Evolutionary conservation across 2,329 filamentous ascomycete genomes (phyloP).

Genomic region (Blastomyces percursus): DNA sequence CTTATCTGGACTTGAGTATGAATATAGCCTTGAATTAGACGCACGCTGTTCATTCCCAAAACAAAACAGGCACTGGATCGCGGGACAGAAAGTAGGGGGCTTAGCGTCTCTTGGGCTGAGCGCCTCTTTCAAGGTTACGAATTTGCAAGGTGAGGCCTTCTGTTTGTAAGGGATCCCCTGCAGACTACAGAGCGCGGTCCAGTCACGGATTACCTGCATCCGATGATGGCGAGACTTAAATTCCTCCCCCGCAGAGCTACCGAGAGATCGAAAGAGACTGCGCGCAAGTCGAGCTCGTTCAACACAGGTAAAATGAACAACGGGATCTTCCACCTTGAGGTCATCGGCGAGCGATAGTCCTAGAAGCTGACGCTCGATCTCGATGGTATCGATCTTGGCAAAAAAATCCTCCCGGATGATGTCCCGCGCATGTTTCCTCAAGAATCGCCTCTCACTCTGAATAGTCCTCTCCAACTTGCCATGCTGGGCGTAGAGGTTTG

Average conservation of each 20-base stretch:
- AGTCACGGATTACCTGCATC: slow-evolving; percentile 1
- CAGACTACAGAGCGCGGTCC: neutral
- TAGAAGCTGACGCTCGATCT: slow-evolving; percentile 5
- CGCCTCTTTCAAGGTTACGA: neutral
- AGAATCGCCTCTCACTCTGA: neutral
- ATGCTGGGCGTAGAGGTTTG: too few relatives aligned
- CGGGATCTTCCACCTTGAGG: neutral
- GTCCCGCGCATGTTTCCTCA: neutral
- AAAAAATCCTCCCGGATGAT: neutral
- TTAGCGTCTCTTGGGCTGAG: neutral
- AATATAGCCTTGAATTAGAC: neutral
- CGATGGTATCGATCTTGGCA: slow-evolving; percentile 2
- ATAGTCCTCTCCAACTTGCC: too few relatives aligned
- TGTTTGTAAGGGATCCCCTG: neutral
- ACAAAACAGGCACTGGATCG: too few relatives aligned
- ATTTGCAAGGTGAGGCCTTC: neutral
- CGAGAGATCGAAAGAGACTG: slow-evolving; percentile 1
- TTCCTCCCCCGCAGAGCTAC: neutral
- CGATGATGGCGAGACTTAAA: neutral
- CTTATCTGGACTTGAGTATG: neutral
- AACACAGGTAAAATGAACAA: neutral
- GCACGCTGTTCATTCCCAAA: neutral
- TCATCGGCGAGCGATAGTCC: neutral
- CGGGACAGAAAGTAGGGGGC: neutral
- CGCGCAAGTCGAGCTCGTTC: neutral